phyloP scores from a whole-genome alignment of 2,329 filamentous ascomycete species.

The Ilyonectria sp. region DNA sequence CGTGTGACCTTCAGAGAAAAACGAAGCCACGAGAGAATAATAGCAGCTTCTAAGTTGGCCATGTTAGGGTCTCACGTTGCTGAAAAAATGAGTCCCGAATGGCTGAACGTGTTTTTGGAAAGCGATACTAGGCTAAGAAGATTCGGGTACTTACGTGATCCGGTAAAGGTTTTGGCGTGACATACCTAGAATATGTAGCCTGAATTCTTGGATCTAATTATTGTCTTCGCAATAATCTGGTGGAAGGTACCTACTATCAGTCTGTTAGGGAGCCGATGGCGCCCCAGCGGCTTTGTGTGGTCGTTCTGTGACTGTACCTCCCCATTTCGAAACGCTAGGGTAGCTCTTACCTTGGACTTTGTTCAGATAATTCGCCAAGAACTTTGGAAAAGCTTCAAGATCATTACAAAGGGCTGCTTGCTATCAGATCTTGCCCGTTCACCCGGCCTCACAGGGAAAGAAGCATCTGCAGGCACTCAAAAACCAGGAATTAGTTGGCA shows the following conservation, averaged over 20 bases:
- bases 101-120: background rate
- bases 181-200: background rate
- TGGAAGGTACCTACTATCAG: background rate
- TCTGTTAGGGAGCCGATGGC: background rate
- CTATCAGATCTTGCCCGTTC: too few species aligned
- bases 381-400: background rate
- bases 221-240: background rate
- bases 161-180: background rate
- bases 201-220: background rate
- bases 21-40: background rate
- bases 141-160: background rate
- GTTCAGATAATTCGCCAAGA: too few species aligned
- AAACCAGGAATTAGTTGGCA: too few species aligned
- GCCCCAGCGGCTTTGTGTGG: too few species aligned
- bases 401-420: background rate
- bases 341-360: too few species aligned
- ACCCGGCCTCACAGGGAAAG: too few species aligned
- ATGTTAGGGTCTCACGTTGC: conserved; percentile 1
- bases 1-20: conserved; percentile 1
- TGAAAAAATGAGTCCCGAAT: background rate
- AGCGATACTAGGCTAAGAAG: background rate
- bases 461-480: too few species aligned
- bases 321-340: too few species aligned
- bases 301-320: too few species aligned
- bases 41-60: background rate